A percentile compares a stretch with the other conserved stretches of the same genome.
These are phyloP conservation scores for Arachis hypogaea DNA, from an alignment of 306 rosid genomes.

Conservation along the genomic window DNA sequence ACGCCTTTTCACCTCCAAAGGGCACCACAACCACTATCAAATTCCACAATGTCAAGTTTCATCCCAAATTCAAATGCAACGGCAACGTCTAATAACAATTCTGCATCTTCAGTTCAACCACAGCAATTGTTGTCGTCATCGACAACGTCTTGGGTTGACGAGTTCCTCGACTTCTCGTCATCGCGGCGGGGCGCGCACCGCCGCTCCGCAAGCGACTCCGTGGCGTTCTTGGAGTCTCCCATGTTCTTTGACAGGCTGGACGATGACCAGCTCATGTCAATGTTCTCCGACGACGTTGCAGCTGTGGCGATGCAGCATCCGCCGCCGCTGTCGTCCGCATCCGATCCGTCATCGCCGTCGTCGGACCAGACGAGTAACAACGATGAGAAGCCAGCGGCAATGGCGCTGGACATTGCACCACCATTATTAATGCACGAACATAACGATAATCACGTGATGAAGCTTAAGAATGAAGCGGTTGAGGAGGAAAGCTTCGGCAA, in stretches of 20 bases:
- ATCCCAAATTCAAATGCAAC: background rate
- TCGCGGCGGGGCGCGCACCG: conserved; percentile 72
- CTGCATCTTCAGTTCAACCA: conserved; percentile 1
- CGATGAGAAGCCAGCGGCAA: conserved; percentile 54
- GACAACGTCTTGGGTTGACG: conserved; percentile 69
- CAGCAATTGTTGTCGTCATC: conserved; percentile 33
- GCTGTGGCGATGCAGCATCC: conserved; percentile 44
- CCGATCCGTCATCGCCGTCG: conserved; percentile 79
- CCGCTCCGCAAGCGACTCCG: conserved; percentile 81
- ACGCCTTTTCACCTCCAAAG: conserved; percentile 59
- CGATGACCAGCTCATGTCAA: conserved; percentile 84
- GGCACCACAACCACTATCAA: background rate
- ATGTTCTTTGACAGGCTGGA: conserved; percentile 65
- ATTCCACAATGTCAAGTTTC: conserved; percentile 49
- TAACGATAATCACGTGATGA: conserved; percentile 34
- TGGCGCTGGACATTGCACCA: conserved; percentile 33
- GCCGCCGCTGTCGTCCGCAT: conserved; percentile 42
- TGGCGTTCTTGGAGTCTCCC: conserved; percentile 68
- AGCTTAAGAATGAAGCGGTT: conserved; percentile 63
- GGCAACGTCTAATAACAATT: background rate
- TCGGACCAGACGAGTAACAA: conserved; percentile 81
- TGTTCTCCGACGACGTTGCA: conserved; percentile 73
- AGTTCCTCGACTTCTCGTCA: conserved; percentile 86
- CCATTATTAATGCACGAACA: conserved; percentile 7
- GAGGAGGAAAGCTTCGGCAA: conserved; percentile 70